Base-by-base conservation (phyloP, 805 yeast species). In the Sungouiozyma ichnusensis region DNA sequence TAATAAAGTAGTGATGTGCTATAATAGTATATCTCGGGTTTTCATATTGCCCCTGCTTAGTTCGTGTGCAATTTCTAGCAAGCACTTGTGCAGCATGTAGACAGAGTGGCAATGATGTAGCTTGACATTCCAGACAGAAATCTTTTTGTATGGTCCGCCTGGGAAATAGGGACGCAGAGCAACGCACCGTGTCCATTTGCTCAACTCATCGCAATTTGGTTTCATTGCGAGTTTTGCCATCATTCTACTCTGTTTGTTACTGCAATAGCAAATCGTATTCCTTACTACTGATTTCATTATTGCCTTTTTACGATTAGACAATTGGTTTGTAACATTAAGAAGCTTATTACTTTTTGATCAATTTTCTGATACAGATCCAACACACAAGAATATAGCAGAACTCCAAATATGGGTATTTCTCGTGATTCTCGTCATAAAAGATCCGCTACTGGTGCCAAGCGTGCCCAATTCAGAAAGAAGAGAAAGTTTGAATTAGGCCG, bases 391-490 rank as follows among this genome's bases (percentile, higher is more conserved):
- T 24, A 24, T 32, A 32, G 35, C 35, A 32, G 16, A 32, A 32
- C 35, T 43, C 44, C 50, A 68, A 84, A 72, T 72, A 92, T 92
- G 98, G 97, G 98, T 88, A 92, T 92, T 84, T 88, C 97, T 75
- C 90, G 98, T 81, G 97, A 92, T 81, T 90, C 98, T 74, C 96
- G 97, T 78, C 98, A 92, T 87, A 92, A 92, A 85, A 94, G 98
- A 77, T 76, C 97, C 65, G 95, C 94, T 74, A 88, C 98, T 69
- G 98, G 98, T 84, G 98, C 98, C 71, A 88, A 87, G 77, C 88
- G 97, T 76, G 97, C 97, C 74, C 95, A 87, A 76, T 85, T 82
- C 94, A 90, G 98, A 87, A 92, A 92, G 90, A 92, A 92, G 95
- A 81, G 98, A 82, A 92, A 92, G 94, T 92, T 92, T 70, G 98